A percentile compares a stretch with the other conserved stretches of the same genome.
phyloP scores from a whole-genome alignment of 345 rosid genomes.

The Aquilaria yunnanensis region DNA sequence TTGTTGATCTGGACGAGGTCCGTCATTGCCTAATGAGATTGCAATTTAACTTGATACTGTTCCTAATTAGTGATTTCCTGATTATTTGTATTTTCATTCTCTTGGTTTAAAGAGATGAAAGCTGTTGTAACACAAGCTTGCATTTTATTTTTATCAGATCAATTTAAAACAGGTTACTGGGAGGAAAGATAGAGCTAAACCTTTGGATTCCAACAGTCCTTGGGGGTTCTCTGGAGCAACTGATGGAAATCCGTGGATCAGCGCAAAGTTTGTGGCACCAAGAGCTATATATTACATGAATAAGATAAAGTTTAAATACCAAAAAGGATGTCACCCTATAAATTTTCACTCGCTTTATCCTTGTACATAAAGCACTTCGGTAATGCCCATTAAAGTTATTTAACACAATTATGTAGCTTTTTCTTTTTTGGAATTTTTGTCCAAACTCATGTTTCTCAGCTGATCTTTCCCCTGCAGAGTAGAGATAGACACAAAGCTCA shows the following conservation, averaged over 20 bases:
- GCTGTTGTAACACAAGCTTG: too few species aligned
- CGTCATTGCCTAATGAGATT: too few species aligned
- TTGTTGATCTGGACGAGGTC: too few species aligned
- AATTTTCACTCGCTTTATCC: too few species aligned
- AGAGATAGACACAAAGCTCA: conserved; percentile 86
- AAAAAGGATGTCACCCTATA: too few species aligned
- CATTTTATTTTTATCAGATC: too few species aligned
- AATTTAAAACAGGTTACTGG: conserved; percentile 71
- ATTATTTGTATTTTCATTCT: background rate
- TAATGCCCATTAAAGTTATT: too few species aligned
- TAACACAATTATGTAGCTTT: background rate
- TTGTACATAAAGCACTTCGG: background rate
- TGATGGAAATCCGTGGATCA: conserved; percentile 79
- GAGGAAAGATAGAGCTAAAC: conserved; percentile 97
- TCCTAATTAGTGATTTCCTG: too few species aligned
- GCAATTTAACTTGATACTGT: too few species aligned
- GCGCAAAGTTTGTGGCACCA: conserved; percentile 80
- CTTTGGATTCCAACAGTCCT: conserved; percentile 75
- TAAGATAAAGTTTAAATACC: conserved; percentile 24
- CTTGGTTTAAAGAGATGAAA: background rate
- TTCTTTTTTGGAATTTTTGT: background rate
- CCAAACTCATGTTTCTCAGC: conserved; percentile 1
- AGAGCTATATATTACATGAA: conserved; percentile 58
- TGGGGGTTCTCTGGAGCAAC: conserved; percentile 93
- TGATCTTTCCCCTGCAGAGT: conserved; percentile 35